Evolutionary conservation across 371 early-diverging fungal genomes (phyloP).

Genomic region (Mucor lusitanicus): DNA sequence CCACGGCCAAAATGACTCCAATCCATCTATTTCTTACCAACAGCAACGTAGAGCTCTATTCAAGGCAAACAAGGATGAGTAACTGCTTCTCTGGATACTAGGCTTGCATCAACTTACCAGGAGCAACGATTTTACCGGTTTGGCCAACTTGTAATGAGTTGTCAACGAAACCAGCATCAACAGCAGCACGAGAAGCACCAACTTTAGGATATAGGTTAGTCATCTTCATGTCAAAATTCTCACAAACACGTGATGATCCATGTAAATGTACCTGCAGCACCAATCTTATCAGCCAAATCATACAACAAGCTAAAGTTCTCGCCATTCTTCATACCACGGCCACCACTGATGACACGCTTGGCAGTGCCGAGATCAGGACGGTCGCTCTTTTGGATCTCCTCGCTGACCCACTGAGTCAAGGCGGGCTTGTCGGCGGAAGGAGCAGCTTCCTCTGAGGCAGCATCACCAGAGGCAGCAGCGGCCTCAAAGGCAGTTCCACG

Average conservation of each 20-base stretch:
- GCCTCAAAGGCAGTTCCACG: conserved; percentile 92
- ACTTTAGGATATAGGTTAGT: conserved; percentile 52
- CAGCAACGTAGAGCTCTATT: conserved; percentile 89
- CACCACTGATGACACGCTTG: conserved; percentile 91
- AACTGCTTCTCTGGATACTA: neutral
- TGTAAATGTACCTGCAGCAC: conserved; percentile 77
- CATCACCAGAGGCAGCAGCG: conserved; percentile 52
- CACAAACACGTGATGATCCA: conserved; percentile 26
- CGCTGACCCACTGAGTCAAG: conserved; percentile 82
- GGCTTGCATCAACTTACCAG: conserved; percentile 48
- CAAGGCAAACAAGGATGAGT: neutral
- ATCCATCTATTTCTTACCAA: conserved; percentile 54
- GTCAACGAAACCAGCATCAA: conserved; percentile 96
- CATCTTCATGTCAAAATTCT: conserved; percentile 8
- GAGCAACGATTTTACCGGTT: conserved; percentile 98
- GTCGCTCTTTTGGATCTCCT: conserved; percentile 92
- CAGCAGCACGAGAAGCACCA: conserved; percentile 97
- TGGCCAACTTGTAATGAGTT: conserved; percentile 98
- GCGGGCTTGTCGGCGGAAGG: conserved; percentile 63
- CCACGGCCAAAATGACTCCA: conserved; percentile 3
- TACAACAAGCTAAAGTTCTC: conserved; percentile 95
- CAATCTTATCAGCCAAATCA: conserved; percentile 92
- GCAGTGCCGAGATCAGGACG: conserved; percentile 93
- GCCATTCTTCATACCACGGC: conserved; percentile 95
- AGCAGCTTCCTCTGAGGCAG: conserved; percentile 64